These are phyloP conservation scores for Bipolaris victoriae DNA, from an alignment of 2,329 filamentous ascomycete genomes.

Conservation along the genomic window DNA sequence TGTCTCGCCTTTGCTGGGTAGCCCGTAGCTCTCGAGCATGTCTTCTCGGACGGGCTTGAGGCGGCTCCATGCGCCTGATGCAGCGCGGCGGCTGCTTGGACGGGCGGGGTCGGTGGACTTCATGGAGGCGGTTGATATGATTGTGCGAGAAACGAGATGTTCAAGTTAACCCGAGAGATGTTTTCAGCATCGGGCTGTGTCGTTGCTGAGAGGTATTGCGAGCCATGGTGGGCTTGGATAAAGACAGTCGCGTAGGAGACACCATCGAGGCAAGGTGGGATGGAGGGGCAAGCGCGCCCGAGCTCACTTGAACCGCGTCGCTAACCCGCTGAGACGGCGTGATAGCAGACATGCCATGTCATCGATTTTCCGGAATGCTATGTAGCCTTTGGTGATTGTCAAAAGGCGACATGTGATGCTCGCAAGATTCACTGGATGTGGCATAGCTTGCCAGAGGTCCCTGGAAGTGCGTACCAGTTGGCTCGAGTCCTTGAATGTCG, in stretches of 20 bases:
- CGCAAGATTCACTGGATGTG: conserved; percentile 14
- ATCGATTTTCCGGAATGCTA: neutral
- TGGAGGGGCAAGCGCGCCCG: conserved; percentile 25
- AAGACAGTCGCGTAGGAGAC: conserved; percentile 29
- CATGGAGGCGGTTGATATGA: conserved; percentile 24
- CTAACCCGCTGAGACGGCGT: neutral
- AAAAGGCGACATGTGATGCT: conserved; percentile 6
- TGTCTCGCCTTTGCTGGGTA: conserved; percentile 89
- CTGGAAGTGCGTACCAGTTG: neutral
- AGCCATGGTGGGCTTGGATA: conserved; percentile 13
- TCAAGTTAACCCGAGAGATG: conserved; percentile 3
- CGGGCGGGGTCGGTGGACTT: conserved; percentile 40
- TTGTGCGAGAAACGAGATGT: neutral
- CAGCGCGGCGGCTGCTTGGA: conserved; percentile 46
- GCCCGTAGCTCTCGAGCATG: conserved; percentile 78
- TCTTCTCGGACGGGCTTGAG: conserved; percentile 77
- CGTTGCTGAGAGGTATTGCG: conserved; percentile 3
- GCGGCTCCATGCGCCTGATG: conserved; percentile 49
- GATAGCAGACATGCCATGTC: neutral
- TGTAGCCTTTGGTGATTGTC: neutral
- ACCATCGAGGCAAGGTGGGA: conserved; percentile 32
- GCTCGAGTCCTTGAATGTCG: conserved; percentile 1
- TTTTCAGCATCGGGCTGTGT: neutral
- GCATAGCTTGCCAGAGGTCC: conserved; percentile 7
- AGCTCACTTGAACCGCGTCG: conserved; percentile 10